Evolutionary conservation across 1,139 yeast species (phyloP).

Genomic region (Candida sojae): DNA sequence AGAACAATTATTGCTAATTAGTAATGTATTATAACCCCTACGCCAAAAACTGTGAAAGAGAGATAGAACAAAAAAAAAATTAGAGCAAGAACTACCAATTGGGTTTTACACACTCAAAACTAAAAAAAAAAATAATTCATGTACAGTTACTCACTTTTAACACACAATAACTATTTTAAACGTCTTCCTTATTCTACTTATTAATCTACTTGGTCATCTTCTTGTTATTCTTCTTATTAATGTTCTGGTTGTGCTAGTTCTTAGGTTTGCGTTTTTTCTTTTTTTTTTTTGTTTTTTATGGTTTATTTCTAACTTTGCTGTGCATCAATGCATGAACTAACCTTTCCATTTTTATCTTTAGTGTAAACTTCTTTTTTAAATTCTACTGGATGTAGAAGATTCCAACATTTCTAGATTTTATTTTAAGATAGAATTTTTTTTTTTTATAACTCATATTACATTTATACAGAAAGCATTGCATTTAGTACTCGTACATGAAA

Average conservation of each 20-base stretch:
- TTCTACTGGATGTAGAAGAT: background rate
- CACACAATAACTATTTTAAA: background rate
- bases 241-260: no score
- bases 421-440: no score
- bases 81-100: no score
- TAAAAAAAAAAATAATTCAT: no score
- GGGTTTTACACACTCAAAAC: no score
- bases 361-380: background rate
- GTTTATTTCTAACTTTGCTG: background rate
- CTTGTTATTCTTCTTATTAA: no score
- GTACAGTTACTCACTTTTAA: background rate
- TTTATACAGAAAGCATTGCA: no score
- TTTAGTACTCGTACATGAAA: no score
- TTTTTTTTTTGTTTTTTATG: background rate
- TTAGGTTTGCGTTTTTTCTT: background rate
- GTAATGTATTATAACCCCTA: slow-evolving; percentile 1
- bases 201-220: no score
- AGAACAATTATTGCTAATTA: background rate
- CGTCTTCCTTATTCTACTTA: no score
- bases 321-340: background rate
- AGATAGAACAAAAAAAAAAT: background rate
- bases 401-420: slow-evolving; percentile 1
- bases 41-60: no score
- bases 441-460: no score
- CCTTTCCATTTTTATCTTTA: background rate